Evolutionary conservation across 1,139 yeast genomes (phyloP).

Genomic region (Suhomyces panamericanus): DNA sequence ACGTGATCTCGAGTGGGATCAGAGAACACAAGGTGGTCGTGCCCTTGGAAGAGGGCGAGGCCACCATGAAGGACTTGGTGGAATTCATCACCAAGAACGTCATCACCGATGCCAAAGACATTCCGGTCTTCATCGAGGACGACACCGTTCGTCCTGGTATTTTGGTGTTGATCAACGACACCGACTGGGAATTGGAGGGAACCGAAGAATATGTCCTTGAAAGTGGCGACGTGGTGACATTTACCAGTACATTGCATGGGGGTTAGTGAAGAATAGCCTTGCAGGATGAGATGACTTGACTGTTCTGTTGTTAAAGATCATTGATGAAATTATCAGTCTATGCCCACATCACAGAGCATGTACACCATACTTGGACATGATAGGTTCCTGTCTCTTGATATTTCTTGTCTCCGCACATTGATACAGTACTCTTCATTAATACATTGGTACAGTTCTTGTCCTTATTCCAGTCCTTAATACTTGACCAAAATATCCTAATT

Average conservation of each 20-base stretch:
- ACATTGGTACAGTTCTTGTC: too few species aligned
- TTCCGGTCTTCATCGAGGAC: slow-evolving; percentile 78
- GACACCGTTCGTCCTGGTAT: slow-evolving; percentile 87
- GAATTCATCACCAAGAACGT: slow-evolving; percentile 53
- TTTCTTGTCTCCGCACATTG: too few species aligned
- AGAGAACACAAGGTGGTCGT: slow-evolving; percentile 49
- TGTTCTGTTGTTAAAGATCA: background rate
- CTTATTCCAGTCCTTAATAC: too few species aligned
- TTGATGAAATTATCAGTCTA: too few species aligned
- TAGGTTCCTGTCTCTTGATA: too few species aligned
- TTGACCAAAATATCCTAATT: too few species aligned
- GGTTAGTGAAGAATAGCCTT: slow-evolving; percentile 48
- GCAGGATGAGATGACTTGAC: background rate
- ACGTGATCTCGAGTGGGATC: slow-evolving; percentile 57
- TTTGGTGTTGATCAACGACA: slow-evolving; percentile 84
- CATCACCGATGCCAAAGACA: slow-evolving; percentile 61
- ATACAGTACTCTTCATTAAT: too few species aligned
- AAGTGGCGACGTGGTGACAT: slow-evolving; percentile 74
- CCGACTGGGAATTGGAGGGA: slow-evolving; percentile 97
- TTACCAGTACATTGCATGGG: slow-evolving; percentile 93
- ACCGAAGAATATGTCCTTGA: slow-evolving; percentile 77
- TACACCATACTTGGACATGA: too few species aligned
- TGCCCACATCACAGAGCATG: too few species aligned
- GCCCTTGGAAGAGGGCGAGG: slow-evolving; percentile 42
- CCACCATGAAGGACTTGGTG: slow-evolving; percentile 59